Conservation (phyloP, 257 asterid genomes). For the Verbena officinalis region DNA sequence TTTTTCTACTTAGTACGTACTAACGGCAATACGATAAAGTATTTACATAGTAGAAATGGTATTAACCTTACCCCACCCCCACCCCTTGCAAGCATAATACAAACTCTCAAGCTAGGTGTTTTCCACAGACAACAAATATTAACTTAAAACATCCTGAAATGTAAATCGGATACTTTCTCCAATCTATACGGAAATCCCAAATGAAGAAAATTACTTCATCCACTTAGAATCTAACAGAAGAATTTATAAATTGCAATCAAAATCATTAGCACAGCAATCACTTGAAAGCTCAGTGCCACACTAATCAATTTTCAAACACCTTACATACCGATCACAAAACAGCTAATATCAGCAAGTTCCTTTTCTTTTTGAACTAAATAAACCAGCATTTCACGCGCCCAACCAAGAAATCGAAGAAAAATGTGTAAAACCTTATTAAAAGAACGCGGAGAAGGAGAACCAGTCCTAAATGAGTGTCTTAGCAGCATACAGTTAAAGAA, state of each 20-base stretch:
- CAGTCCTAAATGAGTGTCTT: neutral
- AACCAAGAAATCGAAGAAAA: conserved; percentile 19
- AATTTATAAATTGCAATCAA: neutral
- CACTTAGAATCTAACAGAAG: conserved; percentile 13
- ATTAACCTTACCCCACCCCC: neutral
- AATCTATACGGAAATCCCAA: conserved; percentile 13
- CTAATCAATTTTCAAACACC: conserved; percentile 12
- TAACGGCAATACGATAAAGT: no score
- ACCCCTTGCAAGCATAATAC: neutral
- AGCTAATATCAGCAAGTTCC: conserved; percentile 28
- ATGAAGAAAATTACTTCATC: conserved; percentile 11
- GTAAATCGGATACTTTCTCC: conserved; percentile 19
- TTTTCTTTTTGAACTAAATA: neutral
- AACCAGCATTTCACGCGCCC: conserved; percentile 4
- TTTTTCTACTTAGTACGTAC: no score
- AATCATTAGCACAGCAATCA: conserved; percentile 11
- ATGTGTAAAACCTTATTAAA: conserved; percentile 4
- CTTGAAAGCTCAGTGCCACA: conserved; percentile 13
- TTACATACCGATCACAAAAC: conserved; percentile 6
- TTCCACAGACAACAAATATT: neutral
- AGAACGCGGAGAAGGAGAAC: no score
- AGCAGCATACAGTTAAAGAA: conserved; percentile 1
- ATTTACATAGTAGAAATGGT: no score
- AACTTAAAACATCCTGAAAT: conserved; percentile 6
- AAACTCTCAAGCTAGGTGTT: conserved; percentile 10